Evolutionary conservation across 2,329 filamentous ascomycete species (phyloP).

Genomic region (Ascochyta pisi): DNA sequence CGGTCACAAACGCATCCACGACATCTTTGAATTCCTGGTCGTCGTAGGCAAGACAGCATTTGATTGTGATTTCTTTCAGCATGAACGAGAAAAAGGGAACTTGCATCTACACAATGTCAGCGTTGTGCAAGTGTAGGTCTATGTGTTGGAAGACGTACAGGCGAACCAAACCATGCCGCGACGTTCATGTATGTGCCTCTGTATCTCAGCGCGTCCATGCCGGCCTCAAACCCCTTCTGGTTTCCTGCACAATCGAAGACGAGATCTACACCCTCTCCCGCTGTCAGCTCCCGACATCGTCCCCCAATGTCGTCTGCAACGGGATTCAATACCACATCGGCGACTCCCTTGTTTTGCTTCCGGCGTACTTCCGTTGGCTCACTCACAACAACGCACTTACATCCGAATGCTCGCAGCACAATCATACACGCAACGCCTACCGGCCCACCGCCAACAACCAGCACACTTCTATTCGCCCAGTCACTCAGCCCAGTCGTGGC

Average conservation of each 20-base stretch:
- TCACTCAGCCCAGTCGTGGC: conserved; percentile 10
- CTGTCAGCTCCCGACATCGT: conserved; percentile 34
- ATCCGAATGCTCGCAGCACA: conserved; percentile 29
- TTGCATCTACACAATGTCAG: conserved; percentile 30
- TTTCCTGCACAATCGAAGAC: conserved; percentile 48
- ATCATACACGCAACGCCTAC: conserved; percentile 33
- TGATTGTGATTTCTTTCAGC: conserved; percentile 40
- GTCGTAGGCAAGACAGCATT: conserved; percentile 40
- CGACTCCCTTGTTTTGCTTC: conserved; percentile 31
- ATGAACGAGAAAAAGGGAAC: conserved; percentile 36
- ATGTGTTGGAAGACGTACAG: conserved; percentile 26
- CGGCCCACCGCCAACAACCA: conserved; percentile 40
- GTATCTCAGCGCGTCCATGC: conserved; percentile 37
- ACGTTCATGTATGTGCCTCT: conserved; percentile 45
- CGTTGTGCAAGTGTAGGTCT: not conserved
- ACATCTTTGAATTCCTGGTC: conserved; percentile 43
- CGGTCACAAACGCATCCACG: conserved; percentile 41
- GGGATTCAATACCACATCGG: conserved; percentile 38
- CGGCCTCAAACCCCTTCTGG: conserved; percentile 38
- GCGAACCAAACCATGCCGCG: conserved; percentile 39
- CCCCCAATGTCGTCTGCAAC: conserved; percentile 36
- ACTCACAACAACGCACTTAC: conserved; percentile 33
- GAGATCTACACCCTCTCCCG: conserved; percentile 41
- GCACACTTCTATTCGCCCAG: conserved; percentile 23
- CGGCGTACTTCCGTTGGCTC: conserved; percentile 32